Evolutionary conservation across 2,329 filamentous ascomycete species (phyloP).

Genomic region (Cordyceps farinosa): DNA sequence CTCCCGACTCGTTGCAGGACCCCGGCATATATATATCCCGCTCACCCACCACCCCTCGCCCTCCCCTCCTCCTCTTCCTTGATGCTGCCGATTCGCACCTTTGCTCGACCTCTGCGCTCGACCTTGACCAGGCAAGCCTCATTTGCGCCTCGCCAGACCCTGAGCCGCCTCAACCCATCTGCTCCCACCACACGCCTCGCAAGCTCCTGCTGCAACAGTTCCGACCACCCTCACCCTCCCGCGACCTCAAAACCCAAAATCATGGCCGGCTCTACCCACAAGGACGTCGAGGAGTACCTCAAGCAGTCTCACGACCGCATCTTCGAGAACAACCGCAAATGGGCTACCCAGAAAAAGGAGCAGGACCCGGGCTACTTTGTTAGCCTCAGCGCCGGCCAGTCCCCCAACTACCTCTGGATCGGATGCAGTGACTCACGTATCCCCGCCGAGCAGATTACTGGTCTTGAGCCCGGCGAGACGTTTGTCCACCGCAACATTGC

Average conservation of each 20-base stretch:
- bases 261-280: constrained; percentile 29
- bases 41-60: neutral
- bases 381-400: constrained; percentile 61
- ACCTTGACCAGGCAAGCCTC: constrained; percentile 1
- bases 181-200: constrained; percentile 5
- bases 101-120: constrained; percentile 15
- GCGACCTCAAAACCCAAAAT: constrained; percentile 11
- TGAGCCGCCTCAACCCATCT: neutral
- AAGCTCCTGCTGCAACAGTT: constrained; percentile 15
- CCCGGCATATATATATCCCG: neutral
- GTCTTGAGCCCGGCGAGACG: constrained; percentile 81
- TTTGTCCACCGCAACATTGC: constrained; percentile 96
- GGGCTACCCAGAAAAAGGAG: constrained; percentile 57
- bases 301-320: constrained; percentile 62
- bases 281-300: constrained; percentile 53
- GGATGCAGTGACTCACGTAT: constrained; percentile 88
- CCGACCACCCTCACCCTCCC: neutral
- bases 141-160: neutral
- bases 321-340: constrained; percentile 65
- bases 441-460: constrained; percentile 84
- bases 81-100: constrained; percentile 17
- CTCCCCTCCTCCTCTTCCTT: neutral
- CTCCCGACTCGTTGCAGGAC: neutral
- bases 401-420: constrained; percentile 77
- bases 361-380: constrained; percentile 63